Evolutionary conservation across 108 stramenopile genomes (phyloP), one percentile per base, ranked within the genome.

Genomic region (Parietichytrium sp.): DNA sequence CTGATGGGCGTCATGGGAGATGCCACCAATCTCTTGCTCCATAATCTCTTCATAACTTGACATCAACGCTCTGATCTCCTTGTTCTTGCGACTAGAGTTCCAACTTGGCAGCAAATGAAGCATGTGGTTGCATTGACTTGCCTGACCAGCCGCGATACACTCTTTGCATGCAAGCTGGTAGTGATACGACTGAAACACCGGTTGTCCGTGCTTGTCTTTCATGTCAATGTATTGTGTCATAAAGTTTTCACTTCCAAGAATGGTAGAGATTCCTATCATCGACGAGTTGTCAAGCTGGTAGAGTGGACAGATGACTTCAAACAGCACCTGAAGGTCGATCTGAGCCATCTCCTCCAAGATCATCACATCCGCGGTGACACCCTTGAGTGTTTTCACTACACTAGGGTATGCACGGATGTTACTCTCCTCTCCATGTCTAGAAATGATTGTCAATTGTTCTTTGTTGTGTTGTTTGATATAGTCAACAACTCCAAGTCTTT

Each of bases 11-110:
- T 42, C 42, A 20, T 20, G 18, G 30, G 55, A 30, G 33, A 61
- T 61, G 55, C 55, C 55, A 23, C 55, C 55, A 23, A 61, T 61
- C 36, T 61, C 55, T 18, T 42, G 55, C 20, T 61, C 42, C 8
- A 61, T 12, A 15, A 61, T 31, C 30, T 20, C 23, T 23, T 61
- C 55, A 6, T 61, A 36, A 23, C 42, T 36, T 18, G 55, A 15
- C 55, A 61, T 61, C 33, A 61, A 36, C 30, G 55, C 55, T 12
- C 42, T 61, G 29, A 61, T 61, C 6, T 38, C 42, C 55, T 61
- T 61, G 4, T 36, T 30, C 55, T 61, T 61, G 33, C 55, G 55
- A 18, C 33, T 4, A 36, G 33, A 38, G 33, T 6, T 10, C 55
- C 55, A 61, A 36, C n/a, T 42, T 3, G 55, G 55, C 27, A 61